A percentile compares a stretch with the other conserved stretches of the same genome.
Conservation (phyloP, 441 rosid species). For the Adansonia madagascariensis region DNA sequence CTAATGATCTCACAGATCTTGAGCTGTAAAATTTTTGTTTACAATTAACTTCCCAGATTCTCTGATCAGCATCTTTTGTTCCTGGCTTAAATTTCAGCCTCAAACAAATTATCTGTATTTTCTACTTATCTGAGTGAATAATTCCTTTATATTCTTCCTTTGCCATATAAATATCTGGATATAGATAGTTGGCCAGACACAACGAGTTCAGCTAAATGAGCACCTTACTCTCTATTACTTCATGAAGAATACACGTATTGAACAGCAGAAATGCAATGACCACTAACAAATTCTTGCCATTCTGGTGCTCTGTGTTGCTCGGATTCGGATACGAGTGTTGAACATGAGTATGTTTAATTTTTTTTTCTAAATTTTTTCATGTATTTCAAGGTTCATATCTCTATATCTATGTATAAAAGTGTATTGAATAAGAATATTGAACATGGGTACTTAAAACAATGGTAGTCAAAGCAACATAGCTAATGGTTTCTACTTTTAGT, state of each 20-base stretch:
- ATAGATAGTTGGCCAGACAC: too few species aligned
- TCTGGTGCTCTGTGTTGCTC: not conserved
- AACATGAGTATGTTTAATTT: too few species aligned
- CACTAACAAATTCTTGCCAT: not conserved
- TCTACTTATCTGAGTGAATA: not conserved
- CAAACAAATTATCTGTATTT: not conserved
- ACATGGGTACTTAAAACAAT: too few species aligned
- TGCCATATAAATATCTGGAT: not conserved
- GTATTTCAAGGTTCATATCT: too few species aligned
- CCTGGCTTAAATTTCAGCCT: constrained; percentile 7
- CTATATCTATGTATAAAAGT: too few species aligned
- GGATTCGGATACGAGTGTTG: too few species aligned
- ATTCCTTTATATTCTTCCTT: not conserved
- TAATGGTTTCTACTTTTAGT: not conserved
- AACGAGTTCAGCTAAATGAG: not conserved
- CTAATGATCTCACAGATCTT: constrained; percentile 33
- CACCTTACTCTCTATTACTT: not conserved
- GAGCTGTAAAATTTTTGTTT: constrained; percentile 20
- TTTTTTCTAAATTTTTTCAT: too few species aligned
- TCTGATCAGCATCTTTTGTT: not conserved
- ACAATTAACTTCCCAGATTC: constrained; percentile 3
- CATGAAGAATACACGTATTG: not conserved
- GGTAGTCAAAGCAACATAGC: too few species aligned
- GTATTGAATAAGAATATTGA: too few species aligned
- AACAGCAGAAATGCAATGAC: not conserved